These are phyloP conservation scores for Syncephalastrum monosporum DNA, from an alignment of 371 early-diverging fungal genomes.

Conservation along the genomic window DNA sequence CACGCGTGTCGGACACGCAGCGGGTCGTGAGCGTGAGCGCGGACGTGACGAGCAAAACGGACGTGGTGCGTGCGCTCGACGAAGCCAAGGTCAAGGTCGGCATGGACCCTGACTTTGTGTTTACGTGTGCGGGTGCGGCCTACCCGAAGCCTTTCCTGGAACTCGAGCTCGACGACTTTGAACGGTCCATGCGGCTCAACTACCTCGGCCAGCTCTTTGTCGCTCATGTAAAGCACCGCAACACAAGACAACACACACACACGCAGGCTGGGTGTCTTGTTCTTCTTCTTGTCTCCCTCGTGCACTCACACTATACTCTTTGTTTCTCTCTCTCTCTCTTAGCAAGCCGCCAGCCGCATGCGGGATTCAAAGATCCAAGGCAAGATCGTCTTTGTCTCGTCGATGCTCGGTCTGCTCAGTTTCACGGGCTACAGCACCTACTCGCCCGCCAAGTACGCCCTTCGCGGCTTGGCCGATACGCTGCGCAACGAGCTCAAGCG, in stretches of 20 bases:
- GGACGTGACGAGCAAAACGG: constrained; percentile 60
- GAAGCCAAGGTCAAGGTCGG: constrained; percentile 62
- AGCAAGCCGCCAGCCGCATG: constrained; percentile 72
- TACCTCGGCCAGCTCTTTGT: constrained; percentile 80
- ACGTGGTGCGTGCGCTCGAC: constrained; percentile 58
- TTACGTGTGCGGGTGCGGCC: constrained; percentile 78
- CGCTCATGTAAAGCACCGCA: constrained; percentile 54
- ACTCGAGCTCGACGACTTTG: constrained; percentile 60
- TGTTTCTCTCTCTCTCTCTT: constrained; percentile 6
- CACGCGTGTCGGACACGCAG: constrained; percentile 24
- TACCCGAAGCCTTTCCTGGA: constrained; percentile 78
- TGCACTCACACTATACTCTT: background rate
- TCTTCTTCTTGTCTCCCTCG: too few relatives aligned
- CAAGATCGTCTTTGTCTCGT: constrained; percentile 79
- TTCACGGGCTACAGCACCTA: constrained; percentile 86
- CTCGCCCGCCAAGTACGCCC: constrained; percentile 81
- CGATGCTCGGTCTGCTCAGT: constrained; percentile 72
- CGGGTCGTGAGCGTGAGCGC: constrained; percentile 52
- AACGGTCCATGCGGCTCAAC: constrained; percentile 68
- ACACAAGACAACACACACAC: too few relatives aligned
- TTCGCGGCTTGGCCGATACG: constrained; percentile 76
- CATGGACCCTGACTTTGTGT: constrained; percentile 68
- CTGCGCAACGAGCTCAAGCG: constrained; percentile 73
- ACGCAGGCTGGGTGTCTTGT: too few relatives aligned
- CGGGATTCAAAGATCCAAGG: constrained; percentile 61